A percentile compares a stretch with the other conserved stretches of the same genome.
Evolutionary conservation across 768 basidiomycete genomes (phyloP).

Genomic region (Amanita rubescens): DNA sequence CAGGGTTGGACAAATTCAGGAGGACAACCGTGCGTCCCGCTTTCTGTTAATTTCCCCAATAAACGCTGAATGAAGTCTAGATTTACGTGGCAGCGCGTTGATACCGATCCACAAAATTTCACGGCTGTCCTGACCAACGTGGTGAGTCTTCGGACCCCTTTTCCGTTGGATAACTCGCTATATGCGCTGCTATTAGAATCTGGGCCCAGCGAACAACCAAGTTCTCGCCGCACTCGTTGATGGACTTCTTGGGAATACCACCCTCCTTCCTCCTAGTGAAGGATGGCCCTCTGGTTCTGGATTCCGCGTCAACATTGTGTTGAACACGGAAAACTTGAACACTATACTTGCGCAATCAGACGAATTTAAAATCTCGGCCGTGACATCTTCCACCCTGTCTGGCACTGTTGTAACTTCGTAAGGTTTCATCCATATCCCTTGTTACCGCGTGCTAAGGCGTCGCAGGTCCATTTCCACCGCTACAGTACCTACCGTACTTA

Average conservation of each 20-base stretch:
- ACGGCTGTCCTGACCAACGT: constrained; percentile 60
- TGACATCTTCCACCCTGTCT: constrained; percentile 12
- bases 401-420: constrained; percentile 15
- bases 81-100: constrained; percentile 57
- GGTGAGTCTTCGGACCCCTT: constrained; percentile 26
- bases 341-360: constrained; percentile 66
- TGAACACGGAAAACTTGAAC: constrained; percentile 35
- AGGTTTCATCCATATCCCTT: constrained; percentile 3
- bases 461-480: background rate
- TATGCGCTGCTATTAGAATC: constrained; percentile 23
- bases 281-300: constrained; percentile 58
- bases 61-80: constrained; percentile 15
- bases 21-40: constrained; percentile 33
- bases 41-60: background rate
- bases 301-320: constrained; percentile 71
- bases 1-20: constrained; percentile 54
- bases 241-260: constrained; percentile 31
- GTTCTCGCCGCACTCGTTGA: constrained; percentile 50
- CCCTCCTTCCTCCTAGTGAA: constrained; percentile 46
- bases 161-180: background rate
- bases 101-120: constrained; percentile 63
- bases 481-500: background rate
- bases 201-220: constrained; percentile 27
- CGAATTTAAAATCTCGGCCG: constrained; percentile 50
- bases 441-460: background rate